Percentiles rank a stretch among this genome's conserved stretches.
Conservation (phyloP, 1,139 yeast species). For the Saccharomyces uvarum region DNA sequence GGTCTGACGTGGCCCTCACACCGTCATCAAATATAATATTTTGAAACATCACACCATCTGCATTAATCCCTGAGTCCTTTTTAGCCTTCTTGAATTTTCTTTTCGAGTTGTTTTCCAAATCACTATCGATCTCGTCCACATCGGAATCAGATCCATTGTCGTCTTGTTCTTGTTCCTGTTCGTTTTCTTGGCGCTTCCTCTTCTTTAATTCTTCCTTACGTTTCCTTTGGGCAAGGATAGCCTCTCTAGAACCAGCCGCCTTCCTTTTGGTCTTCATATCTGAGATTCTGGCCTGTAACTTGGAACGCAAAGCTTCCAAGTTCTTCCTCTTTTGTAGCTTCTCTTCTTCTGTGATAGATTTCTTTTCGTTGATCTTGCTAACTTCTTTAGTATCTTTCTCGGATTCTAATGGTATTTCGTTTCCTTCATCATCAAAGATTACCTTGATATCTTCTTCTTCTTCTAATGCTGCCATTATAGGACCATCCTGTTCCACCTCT, state of each 20-base stretch:
- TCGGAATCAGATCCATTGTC: slow-evolving; percentile 33
- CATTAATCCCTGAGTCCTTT: slow-evolving; percentile 35
- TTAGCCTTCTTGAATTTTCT: slow-evolving; percentile 33
- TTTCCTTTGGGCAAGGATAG: slow-evolving; percentile 54
- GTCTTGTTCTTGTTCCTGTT: slow-evolving; percentile 37
- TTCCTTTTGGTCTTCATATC: slow-evolving; percentile 71
- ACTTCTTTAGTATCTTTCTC: slow-evolving; percentile 10
- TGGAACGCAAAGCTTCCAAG: slow-evolving; percentile 57
- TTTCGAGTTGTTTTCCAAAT: slow-evolving; percentile 36
- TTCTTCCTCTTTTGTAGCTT: slow-evolving; percentile 46
- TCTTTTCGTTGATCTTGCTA: slow-evolving; percentile 7
- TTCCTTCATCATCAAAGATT: slow-evolving; percentile 74
- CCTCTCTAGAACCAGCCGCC: slow-evolving; percentile 87
- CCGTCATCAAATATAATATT: slow-evolving; percentile 82
- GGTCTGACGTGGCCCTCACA: slow-evolving; percentile 68
- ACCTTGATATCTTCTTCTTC: slow-evolving; percentile 38
- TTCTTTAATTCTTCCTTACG: slow-evolving; percentile 35
- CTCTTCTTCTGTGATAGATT: slow-evolving; percentile 36
- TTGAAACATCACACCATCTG: slow-evolving; percentile 55
- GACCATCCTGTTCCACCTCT: slow-evolving; percentile 8
- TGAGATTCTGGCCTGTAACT: slow-evolving; percentile 65
- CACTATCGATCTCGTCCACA: slow-evolving; percentile 36
- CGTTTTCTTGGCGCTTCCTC: slow-evolving; percentile 36
- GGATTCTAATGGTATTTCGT: slow-evolving; percentile 36
- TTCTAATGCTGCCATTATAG: slow-evolving; percentile 13